Evolutionary conservation across 176 grass and related monocot species (phyloP).

Genomic region (Dactylis glomerata): DNA sequence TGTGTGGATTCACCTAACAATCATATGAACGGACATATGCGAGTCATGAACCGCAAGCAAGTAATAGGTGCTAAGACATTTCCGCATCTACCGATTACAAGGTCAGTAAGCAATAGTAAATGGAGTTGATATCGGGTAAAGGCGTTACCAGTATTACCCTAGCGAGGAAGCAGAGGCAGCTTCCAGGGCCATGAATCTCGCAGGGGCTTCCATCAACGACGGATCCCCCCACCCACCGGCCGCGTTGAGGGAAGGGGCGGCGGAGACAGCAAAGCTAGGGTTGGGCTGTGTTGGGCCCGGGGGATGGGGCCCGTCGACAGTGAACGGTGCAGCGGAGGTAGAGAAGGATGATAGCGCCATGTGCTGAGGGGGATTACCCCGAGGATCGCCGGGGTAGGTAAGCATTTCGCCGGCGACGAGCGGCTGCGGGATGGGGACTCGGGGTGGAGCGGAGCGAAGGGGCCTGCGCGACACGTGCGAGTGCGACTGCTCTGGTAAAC

Average conservation of each 20-base stretch:
- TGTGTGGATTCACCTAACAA: background rate
- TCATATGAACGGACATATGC: background rate
- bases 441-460: background rate
- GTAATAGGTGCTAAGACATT: background rate
- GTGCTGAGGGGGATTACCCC: background rate
- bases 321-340: slow-evolving; percentile 46
- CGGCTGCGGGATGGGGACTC: background rate
- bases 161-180: background rate
- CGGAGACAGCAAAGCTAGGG: slow-evolving; percentile 27
- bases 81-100: background rate
- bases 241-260: slow-evolving; percentile 37
- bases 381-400: slow-evolving; percentile 35
- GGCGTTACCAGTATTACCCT: slow-evolving; percentile 19
- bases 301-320: slow-evolving; percentile 19
- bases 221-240: slow-evolving; percentile 17
- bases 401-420: slow-evolving; percentile 19
- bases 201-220: slow-evolving; percentile 60
- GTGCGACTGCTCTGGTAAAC: background rate
- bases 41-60: background rate
- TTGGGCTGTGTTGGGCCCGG: slow-evolving; percentile 33
- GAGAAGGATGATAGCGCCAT: slow-evolving; percentile 39
- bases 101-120: background rate
- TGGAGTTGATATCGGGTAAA: background rate
- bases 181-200: slow-evolving; percentile 38
- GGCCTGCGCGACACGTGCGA: background rate